Base-by-base conservation (phyloP, 1,284 basidiomycete genomes). In the Neonothopanus nambi region DNA sequence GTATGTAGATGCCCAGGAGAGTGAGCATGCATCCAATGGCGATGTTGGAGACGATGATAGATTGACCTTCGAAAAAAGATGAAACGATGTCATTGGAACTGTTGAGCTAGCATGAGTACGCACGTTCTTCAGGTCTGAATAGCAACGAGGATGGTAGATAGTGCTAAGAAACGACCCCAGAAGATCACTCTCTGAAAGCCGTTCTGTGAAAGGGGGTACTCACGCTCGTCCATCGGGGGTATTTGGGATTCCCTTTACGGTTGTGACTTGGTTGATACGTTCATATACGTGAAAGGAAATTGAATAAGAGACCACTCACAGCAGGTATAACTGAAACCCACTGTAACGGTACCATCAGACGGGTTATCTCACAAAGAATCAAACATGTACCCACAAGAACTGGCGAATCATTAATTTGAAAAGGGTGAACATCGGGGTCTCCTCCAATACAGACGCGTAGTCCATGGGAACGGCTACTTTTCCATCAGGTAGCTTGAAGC, bases 371-470 rank as follows among this genome's bases (percentile, higher is more conserved):
- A 37, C 15, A 54, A 23, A 64, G 11, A 17, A 46, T 21, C n/a
- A 3, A 18, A 23, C 12, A 13, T 33, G n/a, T n/a, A 61, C 66
- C 55, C 48, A 69, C 66, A 80, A 58, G 50, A 79, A 70, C 63
- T 82, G 70, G 60, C 81, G 77, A 20, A 82, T 60, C 48, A 84
- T 56, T 59, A 84, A 66, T 67, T 78, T 77, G 66, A 70, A 66
- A 36, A 86, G 67, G 45, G 79, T 78, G 67, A 72, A 84, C 3
- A 81, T 59, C 1, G 87, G 86, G 7, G 85, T 83, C 62, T 89
- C 72, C 28, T 68, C 71, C n/a, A 73, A 51, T 15, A 69, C 54
- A 35, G 70, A 67, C 46, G 63, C 62, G 55, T 72, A 72, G 57
- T 71, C 67, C 57, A 66, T 63, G 17, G 55, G 50, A 0, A 58